phyloP scores from a whole-genome alignment of 2,329 filamentous ascomycete genomes.

The Epichloe glyceriae region DNA sequence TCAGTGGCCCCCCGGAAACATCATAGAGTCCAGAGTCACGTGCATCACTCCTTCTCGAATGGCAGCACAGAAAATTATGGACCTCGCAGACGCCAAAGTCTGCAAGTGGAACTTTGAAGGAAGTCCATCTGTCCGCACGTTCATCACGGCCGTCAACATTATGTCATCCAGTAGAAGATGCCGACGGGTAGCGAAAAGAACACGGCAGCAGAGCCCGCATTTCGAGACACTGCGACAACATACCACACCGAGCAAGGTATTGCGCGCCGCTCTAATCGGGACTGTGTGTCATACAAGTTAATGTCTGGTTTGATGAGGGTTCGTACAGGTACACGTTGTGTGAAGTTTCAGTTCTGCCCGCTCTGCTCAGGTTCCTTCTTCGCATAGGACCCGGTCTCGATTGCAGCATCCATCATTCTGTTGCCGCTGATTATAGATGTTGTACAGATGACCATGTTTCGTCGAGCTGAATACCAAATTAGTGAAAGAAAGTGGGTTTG shows the following conservation, averaged over 20 bases:
- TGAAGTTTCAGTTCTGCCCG: not conserved
- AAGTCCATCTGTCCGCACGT: not conserved
- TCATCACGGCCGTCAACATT: not conserved
- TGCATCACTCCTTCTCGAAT: constrained; percentile 6
- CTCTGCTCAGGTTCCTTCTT: constrained; percentile 24
- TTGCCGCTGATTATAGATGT: constrained; percentile 86
- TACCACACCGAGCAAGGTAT: not conserved
- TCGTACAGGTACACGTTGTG: constrained; percentile 1
- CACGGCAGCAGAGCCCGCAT: not conserved
- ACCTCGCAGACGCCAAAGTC: constrained; percentile 6
- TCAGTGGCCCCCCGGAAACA: constrained; percentile 10
- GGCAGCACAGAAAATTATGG: constrained; percentile 7
- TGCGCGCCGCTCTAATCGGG: not conserved
- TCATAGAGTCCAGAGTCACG: constrained; percentile 12
- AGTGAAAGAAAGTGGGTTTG: not conserved
- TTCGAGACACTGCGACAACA: not conserved
- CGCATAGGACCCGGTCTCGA: constrained; percentile 52
- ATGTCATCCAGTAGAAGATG: not conserved
- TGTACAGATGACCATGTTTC: constrained; percentile 82
- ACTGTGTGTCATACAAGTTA: not conserved
- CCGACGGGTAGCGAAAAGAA: not conserved
- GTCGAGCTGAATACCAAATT: constrained; percentile 38
- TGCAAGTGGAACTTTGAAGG: constrained; percentile 1
- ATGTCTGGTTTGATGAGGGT: not conserved
- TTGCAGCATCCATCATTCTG: constrained; percentile 72